Evolutionary conservation across 352 stramenopile genomes (phyloP).

Genomic region (Phytopythium oedochilum): DNA sequence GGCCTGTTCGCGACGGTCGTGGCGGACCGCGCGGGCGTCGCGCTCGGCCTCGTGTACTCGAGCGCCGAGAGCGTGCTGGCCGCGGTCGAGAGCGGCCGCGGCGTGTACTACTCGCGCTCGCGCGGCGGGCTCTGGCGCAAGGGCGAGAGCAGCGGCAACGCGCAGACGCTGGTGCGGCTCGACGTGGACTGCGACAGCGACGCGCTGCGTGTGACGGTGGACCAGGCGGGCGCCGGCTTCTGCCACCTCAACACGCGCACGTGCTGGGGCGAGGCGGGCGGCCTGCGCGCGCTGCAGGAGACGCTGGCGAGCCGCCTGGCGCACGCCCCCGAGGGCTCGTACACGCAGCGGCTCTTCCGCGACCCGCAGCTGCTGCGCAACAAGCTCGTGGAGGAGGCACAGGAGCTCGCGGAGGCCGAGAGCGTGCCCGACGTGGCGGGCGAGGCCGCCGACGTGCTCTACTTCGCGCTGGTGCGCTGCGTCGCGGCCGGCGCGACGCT

Average conservation of each 20-base stretch:
- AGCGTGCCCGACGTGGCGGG: conserved; percentile 86
- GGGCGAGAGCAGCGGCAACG: conserved; percentile 93
- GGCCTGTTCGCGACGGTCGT: conserved; percentile 94
- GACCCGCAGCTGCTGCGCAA: conserved; percentile 90
- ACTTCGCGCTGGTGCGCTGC: conserved; percentile 95
- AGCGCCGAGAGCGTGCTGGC: conserved; percentile 89
- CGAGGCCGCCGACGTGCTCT: conserved; percentile 95
- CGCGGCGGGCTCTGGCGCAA: conserved; percentile 92
- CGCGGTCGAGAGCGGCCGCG: conserved; percentile 82
- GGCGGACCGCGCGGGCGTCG: conserved; percentile 85
- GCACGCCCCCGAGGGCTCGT: conserved; percentile 91
- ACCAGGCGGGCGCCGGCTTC: conserved; percentile 74
- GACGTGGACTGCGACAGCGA: conserved; percentile 96
- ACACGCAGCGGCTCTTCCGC: conserved; percentile 96
- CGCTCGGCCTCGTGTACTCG: conserved; percentile 93
- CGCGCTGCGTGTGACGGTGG: conserved; percentile 93
- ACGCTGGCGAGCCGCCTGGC: conserved; percentile 83
- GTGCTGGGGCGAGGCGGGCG: conserved; percentile 89
- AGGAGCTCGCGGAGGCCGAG: conserved; percentile 90
- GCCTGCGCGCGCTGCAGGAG: conserved; percentile 87
- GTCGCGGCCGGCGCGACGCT: conserved; percentile 90
- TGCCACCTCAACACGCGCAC: conserved; percentile 90
- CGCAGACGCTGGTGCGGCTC: conserved; percentile 90
- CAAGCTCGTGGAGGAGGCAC: conserved; percentile 96
- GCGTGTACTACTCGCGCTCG: conserved; percentile 95